These are phyloP conservation scores for Phytophthora fragariae DNA, from an alignment of 352 stramenopile genomes.

Conservation along the genomic window DNA sequence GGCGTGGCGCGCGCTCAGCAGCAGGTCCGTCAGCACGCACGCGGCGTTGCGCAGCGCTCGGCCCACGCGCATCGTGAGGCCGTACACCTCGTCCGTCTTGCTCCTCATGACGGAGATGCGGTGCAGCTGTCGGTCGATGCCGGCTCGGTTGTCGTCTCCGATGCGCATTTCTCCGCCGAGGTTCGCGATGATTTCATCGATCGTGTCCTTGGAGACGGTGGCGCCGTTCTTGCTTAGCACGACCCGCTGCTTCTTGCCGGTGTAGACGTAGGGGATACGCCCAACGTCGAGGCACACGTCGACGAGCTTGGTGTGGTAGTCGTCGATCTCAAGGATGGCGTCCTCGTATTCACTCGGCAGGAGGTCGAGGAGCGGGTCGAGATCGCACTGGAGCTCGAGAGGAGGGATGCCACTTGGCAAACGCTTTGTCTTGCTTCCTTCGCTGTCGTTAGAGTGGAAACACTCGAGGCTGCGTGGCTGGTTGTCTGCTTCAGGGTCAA, in stretches of 20 bases:
- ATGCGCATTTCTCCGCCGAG: conserved; percentile 62
- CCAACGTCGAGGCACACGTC: conserved; percentile 55
- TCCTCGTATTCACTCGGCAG: conserved; percentile 36
- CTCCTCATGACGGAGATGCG: conserved; percentile 80
- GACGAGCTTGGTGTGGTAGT: conserved; percentile 37
- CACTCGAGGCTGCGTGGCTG: conserved; percentile 30
- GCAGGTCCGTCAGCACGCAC: conserved; percentile 71
- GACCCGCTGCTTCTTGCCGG: conserved; percentile 38
- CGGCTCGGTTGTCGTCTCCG: conserved; percentile 80
- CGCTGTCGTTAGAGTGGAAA: background rate
- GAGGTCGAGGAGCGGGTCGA: conserved; percentile 44
- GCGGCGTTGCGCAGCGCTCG: conserved; percentile 66
- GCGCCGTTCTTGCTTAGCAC: conserved; percentile 27
- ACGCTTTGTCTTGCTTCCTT: too few relatives aligned
- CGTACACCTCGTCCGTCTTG: conserved; percentile 64
- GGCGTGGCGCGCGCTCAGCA: conserved; percentile 53
- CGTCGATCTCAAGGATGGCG: conserved; percentile 30
- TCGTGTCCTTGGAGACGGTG: conserved; percentile 51
- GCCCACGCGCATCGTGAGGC: conserved; percentile 80
- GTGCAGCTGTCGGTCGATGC: conserved; percentile 77
- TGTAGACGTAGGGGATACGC: conserved; percentile 41
- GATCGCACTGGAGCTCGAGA: conserved; percentile 27
- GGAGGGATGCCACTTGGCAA: too few relatives aligned
- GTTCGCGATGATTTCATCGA: conserved; percentile 57
- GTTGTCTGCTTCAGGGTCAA: conserved; percentile 25